phyloP scores from a whole-genome alignment of 1,284 basidiomycete species.

The Apiotrichum siamense region DNA sequence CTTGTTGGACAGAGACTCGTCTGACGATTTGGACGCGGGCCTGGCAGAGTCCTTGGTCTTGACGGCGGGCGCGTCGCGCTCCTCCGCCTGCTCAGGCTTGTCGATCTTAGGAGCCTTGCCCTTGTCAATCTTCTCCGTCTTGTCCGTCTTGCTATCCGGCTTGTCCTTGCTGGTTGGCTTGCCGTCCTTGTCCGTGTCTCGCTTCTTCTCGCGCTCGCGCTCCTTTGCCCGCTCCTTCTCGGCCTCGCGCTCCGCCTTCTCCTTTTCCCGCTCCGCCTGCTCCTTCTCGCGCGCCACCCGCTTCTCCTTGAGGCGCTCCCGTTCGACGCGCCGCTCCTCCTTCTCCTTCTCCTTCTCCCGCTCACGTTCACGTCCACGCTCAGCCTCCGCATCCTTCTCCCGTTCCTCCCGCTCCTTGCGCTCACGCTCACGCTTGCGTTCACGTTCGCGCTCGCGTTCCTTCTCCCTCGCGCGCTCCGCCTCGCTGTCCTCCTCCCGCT shows the following conservation, averaged over 20 bases:
- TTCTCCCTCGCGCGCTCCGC: constrained; percentile 6
- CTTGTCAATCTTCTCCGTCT: neutral
- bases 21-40: neutral
- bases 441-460: constrained; percentile 7
- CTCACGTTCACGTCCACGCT: constrained; percentile 2
- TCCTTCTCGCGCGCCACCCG: neutral
- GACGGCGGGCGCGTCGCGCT: neutral
- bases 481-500: constrained; percentile 6
- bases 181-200: neutral
- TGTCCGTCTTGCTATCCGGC: neutral
- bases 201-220: neutral
- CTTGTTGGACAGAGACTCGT: neutral
- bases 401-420: constrained; percentile 4
- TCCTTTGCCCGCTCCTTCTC: neutral
- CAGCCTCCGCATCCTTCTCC: neutral
- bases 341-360: constrained; percentile 7
- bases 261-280: neutral
- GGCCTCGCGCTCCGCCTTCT: neutral
- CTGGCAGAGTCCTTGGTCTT: neutral
- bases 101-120: neutral
- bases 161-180: neutral
- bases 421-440: neutral
- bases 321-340: constrained; percentile 2
- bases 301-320: neutral
- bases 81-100: neutral